Evolutionary conservation across 306 rosid species (phyloP), one percentile per base, ranked within the genome.

Genomic region (Abrus pulchellus): DNA sequence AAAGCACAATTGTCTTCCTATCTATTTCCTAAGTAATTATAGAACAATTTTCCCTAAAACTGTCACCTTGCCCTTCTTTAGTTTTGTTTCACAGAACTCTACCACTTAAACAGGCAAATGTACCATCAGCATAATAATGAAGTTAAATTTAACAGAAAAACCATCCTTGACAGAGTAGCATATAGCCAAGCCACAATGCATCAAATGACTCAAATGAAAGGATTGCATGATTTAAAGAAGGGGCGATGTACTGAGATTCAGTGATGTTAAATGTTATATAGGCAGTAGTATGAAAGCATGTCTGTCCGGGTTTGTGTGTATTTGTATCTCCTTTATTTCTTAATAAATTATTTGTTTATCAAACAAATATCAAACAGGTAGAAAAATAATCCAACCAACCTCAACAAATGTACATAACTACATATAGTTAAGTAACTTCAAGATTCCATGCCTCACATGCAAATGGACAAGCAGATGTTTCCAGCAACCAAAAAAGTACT

Each of bases 131-230:
- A 53, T 30, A 68, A 75, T 3, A 75, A 61, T 33, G 70, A 56
- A 69, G 49, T 57, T 53, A 82, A 47, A 49, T 28, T 57, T 60
- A 47, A 52, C 36, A 52, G 28, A 13, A 68, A 59, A 67, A 32
- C 30, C 11, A 49, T 63, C 41, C 43, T 74, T 48, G 13, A 62
- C 9, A 59, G 74, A 68, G 78, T 49, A 75, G 49, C 43, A 75
- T 27, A 69, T 32, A 76, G 68, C 11, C 3, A 75, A 79, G 50
- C 28, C 55, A 66, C 75, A 52, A 9, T 68, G 48, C 36, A 67
- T 68, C 81, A 61, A 47, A 83, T 41, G 59, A 76, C 66, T 68
- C 81, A 61, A 56, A 83, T 41, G 59, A 76, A 73, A 78, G 28
- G 41, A 71, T 38, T 66, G 72, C 57, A 8, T 7, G 61, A 57